phyloP scores from a whole-genome alignment of 371 early-diverging fungal genomes.

The Mortierella sp. region DNA sequence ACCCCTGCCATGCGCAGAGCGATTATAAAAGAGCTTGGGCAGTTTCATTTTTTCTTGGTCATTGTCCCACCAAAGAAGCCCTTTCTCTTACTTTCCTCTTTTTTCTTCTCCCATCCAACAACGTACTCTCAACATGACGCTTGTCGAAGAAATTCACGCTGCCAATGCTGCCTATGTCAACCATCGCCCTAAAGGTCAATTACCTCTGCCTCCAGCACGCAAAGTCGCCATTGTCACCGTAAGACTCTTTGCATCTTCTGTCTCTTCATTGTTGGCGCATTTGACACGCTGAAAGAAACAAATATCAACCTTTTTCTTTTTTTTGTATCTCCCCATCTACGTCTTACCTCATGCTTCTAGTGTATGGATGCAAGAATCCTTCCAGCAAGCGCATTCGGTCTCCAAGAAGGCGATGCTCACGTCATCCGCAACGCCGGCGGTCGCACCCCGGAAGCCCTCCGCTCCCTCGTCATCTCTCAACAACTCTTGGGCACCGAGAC shows the following conservation, averaged over 20 bases:
- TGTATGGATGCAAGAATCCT: constrained; percentile 59
- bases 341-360: neutral
- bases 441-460: constrained; percentile 51
- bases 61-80: neutral
- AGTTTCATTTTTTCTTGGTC: neutral
- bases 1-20: neutral
- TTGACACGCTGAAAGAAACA: too few species aligned
- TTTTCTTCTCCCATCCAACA: neutral
- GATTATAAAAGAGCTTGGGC: neutral
- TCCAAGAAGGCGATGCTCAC: constrained; percentile 58
- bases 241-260: neutral
- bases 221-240: constrained; percentile 54
- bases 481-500: constrained; percentile 52
- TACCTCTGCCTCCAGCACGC: constrained; percentile 45
- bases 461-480: constrained; percentile 55
- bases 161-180: constrained; percentile 21
- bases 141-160: constrained; percentile 23
- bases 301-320: neutral
- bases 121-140: constrained; percentile 6
- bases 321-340: neutral
- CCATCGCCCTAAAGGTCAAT: constrained; percentile 27
- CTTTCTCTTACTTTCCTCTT: neutral
- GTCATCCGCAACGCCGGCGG: constrained; percentile 59
- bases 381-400: constrained; percentile 37
- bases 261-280: too few species aligned